Conservation (phyloP, 2,329 filamentous ascomycete genomes). For the Colletotrichum lentis region DNA sequence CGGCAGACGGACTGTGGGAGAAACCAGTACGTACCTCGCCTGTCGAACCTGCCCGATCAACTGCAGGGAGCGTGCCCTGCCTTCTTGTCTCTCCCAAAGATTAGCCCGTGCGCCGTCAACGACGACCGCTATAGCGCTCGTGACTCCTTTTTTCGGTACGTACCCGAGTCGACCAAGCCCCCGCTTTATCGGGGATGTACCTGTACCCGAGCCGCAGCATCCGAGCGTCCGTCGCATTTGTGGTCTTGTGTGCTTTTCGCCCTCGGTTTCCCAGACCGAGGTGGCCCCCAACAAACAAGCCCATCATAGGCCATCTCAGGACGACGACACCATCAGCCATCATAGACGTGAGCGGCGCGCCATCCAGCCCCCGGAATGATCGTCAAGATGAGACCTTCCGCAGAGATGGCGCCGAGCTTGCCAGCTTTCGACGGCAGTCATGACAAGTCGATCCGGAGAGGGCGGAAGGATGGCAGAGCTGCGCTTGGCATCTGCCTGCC, state of each 20-base stretch:
- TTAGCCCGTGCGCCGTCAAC: slow-evolving; percentile 3
- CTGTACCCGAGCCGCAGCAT: slow-evolving; percentile 34
- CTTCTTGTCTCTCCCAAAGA: not conserved
- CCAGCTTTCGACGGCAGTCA: not conserved
- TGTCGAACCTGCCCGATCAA: slow-evolving; percentile 7
- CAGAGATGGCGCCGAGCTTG: slow-evolving; percentile 5
- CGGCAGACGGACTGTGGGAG: slow-evolving; percentile 4
- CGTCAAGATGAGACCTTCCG: slow-evolving; percentile 11
- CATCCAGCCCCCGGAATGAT: slow-evolving; percentile 13
- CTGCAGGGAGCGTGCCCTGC: slow-evolving; percentile 13
- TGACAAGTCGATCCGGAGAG: slow-evolving; percentile 11
- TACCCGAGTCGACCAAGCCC: not conserved
- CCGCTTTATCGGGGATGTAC: slow-evolving; percentile 19
- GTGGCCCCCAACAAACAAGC: slow-evolving; percentile 14
- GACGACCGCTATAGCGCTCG: not conserved
- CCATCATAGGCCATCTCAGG: not conserved
- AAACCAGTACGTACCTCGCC: not conserved
- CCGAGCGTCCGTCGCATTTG: slow-evolving; percentile 17
- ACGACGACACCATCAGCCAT: not conserved
- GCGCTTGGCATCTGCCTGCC: slow-evolving; percentile 26
- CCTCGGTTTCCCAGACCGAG: not conserved
- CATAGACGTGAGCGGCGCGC: not conserved
- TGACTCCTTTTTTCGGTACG: not conserved
- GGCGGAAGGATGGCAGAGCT: not conserved
- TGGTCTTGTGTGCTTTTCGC: slow-evolving; percentile 24